Evolutionary conservation across 1,284 basidiomycete genomes (phyloP), one percentile per base, ranked within the genome.

Genomic region (Sutorius eximius): DNA sequence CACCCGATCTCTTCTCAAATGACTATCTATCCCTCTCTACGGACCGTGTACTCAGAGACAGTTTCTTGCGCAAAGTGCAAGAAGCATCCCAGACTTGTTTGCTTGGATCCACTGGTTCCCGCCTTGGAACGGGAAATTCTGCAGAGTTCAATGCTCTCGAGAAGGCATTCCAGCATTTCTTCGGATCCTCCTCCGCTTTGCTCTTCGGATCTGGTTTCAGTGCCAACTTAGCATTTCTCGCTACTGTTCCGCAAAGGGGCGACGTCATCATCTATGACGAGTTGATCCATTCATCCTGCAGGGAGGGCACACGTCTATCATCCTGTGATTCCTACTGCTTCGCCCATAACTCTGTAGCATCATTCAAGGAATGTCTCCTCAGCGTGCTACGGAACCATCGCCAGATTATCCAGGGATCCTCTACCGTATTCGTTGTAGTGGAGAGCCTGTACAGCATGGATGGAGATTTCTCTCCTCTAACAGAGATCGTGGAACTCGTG

Each of bases 381-480:
- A 32, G 53, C 30, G 58, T 72, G 37, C 57, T 75, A 2, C 48
- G 52, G 38, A 49, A 59, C 11, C 56, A 66, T 38, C 62, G 59
- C 7, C 44, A 53, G 4, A 55, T 73, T 12, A 49, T 50, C n/a
- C 56, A 53, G 8, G 61, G 67, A 2, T 61, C 64, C n/a, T 69
- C 71, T 34, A 77, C 75, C 22, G 68, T 78, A 16, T 74, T 80
- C 57, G 52, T 87, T 34, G 77, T 80, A 0, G 66, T 86, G 24
- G 85, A 87, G 67, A 76, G 77, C 32, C 71, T 86, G 18, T 86
- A 87, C 67, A 82, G 80, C 49, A 85, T 86, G 83, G 83, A 86
- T 56, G 85, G 85, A 4, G 83, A 85, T 60, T 72, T 83, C 33
- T 76, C 75, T n/a, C 82, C 82, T 2, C 62, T 87, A 4, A 59